These are phyloP conservation scores for Oxytropis ochrocephala DNA, from an alignment of 306 rosid genomes.

Conservation along the genomic window DNA sequence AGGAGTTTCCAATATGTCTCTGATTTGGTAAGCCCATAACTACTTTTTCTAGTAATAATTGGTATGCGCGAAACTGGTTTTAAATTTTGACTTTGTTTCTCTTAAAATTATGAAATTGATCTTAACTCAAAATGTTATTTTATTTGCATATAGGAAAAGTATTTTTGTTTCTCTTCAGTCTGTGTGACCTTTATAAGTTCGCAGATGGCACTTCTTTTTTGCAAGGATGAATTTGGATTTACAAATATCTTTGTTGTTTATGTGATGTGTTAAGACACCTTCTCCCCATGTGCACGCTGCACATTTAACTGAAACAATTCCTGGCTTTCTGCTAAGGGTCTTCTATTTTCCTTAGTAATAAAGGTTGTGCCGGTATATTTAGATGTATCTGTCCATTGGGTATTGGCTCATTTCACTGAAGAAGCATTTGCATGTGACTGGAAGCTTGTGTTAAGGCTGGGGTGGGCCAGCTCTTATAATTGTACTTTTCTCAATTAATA, in stretches of 20 bases:
- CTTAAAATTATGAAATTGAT: not conserved
- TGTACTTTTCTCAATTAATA: not conserved
- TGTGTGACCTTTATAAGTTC: not conserved
- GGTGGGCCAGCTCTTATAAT: slow-evolving; percentile 19
- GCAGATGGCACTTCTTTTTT: not conserved
- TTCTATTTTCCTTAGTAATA: not conserved
- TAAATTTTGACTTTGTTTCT: slow-evolving; percentile 4
- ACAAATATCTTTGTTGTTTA: not conserved
- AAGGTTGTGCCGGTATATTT: not conserved
- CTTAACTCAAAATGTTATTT: not conserved
- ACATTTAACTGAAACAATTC: not conserved
- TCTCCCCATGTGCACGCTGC: slow-evolving; percentile 36
- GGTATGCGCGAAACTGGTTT: not conserved
- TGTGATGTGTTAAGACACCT: not conserved
- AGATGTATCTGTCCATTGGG: slow-evolving; percentile 1
- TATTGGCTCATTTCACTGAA: slow-evolving; percentile 5
- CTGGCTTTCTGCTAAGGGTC: not conserved
- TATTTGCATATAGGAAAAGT: too few species aligned
- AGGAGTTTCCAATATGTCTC: slow-evolving; percentile 99
- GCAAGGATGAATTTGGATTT: slow-evolving; percentile 2
- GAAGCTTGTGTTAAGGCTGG: slow-evolving; percentile 4
- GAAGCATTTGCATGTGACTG: slow-evolving; percentile 27
- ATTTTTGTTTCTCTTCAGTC: not conserved
- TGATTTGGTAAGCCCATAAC: slow-evolving; percentile 64
- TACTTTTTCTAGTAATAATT: not conserved